Conservation (phyloP, 257 asterid species). For the Avicennia marina region DNA sequence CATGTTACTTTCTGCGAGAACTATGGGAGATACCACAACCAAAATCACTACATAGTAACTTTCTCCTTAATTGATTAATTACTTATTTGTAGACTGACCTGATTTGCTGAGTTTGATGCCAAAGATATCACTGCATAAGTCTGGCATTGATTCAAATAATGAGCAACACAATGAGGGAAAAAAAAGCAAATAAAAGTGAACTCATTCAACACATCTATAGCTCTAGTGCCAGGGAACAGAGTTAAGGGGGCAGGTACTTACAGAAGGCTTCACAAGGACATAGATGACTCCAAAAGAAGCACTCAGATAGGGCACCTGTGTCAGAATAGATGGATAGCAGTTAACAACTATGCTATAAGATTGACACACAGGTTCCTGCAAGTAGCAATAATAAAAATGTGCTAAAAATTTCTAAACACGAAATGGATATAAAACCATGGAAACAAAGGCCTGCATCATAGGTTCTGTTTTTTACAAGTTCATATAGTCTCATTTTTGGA, state of each 20-base stretch:
- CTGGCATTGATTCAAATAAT: conserved; percentile 33
- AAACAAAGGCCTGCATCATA: too few species aligned
- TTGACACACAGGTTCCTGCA: neutral
- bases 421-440: too few species aligned
- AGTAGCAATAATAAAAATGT: too few species aligned
- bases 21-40: too few species aligned
- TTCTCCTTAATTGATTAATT: too few species aligned
- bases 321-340: conserved; percentile 9
- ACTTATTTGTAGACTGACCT: conserved; percentile 41
- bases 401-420: too few species aligned
- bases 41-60: too few species aligned
- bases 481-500: too few species aligned
- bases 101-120: conserved; percentile 69
- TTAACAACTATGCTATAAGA: neutral
- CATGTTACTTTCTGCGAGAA: neutral
- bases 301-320: conserved; percentile 82
- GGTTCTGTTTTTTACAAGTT: too few species aligned
- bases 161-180: neutral
- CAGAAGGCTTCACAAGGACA: conserved; percentile 84
- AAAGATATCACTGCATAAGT: conserved; percentile 80
- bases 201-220: too few species aligned
- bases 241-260: conserved; percentile 28
- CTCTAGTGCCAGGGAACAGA: neutral
- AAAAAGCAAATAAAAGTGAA: neutral
- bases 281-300: conserved; percentile 84